Base-by-base conservation (phyloP, 306 rosid genomes). In the Vigna hirtella region DNA sequence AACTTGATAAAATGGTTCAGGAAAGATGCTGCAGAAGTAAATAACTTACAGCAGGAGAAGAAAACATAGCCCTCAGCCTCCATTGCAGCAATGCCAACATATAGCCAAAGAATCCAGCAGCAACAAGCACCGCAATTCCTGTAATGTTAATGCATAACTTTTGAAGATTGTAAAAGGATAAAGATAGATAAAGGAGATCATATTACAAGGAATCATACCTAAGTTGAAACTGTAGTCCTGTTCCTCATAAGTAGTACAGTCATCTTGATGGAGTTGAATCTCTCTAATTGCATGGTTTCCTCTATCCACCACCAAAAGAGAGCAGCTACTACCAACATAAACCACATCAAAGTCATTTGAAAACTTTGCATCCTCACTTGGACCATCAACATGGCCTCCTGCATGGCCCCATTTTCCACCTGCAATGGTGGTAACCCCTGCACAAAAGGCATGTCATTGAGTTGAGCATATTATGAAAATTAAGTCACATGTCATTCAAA, bases 401-500 rank as follows among this genome's bases (percentile, higher is more conserved):
- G 89, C 78, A 77, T 79, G 91, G 61, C 89, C 90, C 90, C 98
- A 64, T 89, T 85, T 91, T 76, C 99, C 99, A 82, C 99, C 99
- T 70, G 99, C 99, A 86, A 96, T 96, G 6, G 99, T 96, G 18
- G 99, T 91, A 24, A 96, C 93, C 58, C 99, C 99, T 96, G 86
- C 62, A 56, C 70, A 59, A 72, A 79, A 48, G 10, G 16, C 69
- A 79, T 53, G 34, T 18, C 57, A 22, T 63, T 63, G 72, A 69
- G 67, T 82, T 74, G 28, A 73, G n/a, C 18, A 61, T 3, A 57
- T 51, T 51, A 12, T 3, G 56, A 12, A 51, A n/a, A n/a, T 50
- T 6, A 16, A 50, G 53, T 49, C 53, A 49, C 18, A 15, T 12
- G 53, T 11, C 14, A 45, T 12, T 38, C 9, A 1, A 7, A 38